Conservation (phyloP, 192 early-diverging fungal species). For the Backusella mclennaniae region DNA sequence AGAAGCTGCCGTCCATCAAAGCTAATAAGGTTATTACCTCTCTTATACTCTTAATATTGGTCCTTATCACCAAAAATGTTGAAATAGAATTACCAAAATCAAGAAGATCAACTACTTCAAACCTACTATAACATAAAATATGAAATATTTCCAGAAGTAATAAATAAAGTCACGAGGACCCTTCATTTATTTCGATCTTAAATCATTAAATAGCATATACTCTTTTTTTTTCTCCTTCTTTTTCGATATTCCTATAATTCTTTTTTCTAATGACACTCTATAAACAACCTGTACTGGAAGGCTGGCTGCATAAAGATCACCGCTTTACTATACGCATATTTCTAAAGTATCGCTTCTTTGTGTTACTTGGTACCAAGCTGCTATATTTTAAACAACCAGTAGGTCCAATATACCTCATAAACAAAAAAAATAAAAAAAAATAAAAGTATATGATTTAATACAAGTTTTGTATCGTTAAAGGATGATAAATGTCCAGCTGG, state of each 20-base stretch:
- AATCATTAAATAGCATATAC: background rate
- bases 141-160: background rate
- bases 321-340: too few relatives aligned
- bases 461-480: background rate
- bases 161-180: background rate
- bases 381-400: background rate
- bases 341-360: background rate
- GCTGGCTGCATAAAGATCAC: too few relatives aligned
- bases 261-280: background rate
- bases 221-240: background rate
- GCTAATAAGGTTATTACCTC: background rate
- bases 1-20: background rate
- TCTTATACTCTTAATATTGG: too few relatives aligned
- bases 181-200: background rate
- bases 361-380: background rate
- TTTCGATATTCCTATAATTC: background rate
- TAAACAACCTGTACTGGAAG: background rate
- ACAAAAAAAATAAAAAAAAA: background rate
- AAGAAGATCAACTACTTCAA: background rate
- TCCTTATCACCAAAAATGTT: background rate
- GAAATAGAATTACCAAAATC: background rate
- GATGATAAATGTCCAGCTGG: background rate
- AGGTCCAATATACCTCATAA: background rate
- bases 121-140: background rate
- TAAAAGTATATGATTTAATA: background rate